Evolutionary conservation across 768 basidiomycete genomes (phyloP).

Genomic region (Auriscalpium vulgare): DNA sequence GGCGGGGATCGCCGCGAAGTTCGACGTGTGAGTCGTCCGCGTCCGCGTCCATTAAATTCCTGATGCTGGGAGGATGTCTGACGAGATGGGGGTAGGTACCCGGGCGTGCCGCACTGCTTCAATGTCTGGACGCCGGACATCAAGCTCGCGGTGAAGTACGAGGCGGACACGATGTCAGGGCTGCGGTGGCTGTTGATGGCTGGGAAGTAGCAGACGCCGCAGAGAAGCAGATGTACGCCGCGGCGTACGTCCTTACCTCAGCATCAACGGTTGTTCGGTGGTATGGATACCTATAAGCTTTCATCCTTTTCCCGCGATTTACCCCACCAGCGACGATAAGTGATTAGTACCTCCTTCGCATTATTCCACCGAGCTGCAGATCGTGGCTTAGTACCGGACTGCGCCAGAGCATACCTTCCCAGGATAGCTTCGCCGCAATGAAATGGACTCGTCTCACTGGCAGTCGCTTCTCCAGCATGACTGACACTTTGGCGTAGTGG

Average conservation of each 20-base stretch:
- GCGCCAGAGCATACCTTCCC: slow-evolving; percentile 17
- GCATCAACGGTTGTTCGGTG: too few relatives aligned
- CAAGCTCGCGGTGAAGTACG: not conserved
- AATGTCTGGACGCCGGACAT: not conserved
- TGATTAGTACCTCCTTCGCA: slow-evolving; percentile 10
- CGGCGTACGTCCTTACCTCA: too few relatives aligned
- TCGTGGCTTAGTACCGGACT: slow-evolving; percentile 5
- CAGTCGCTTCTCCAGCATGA: too few relatives aligned
- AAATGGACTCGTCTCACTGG: slow-evolving; percentile 10
- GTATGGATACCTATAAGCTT: too few relatives aligned
- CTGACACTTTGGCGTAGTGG: too few relatives aligned
- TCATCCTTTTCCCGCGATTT: too few relatives aligned
- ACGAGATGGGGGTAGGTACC: not conserved
- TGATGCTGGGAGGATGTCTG: not conserved
- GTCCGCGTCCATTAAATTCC: too few relatives aligned
- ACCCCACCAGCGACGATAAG: not conserved
- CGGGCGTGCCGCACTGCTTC: slow-evolving; percentile 5
- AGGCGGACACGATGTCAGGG: not conserved
- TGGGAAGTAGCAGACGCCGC: not conserved
- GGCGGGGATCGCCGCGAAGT: not conserved
- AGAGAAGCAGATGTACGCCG: too few relatives aligned
- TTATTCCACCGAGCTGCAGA: slow-evolving; percentile 1
- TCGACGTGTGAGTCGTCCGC: not conserved
- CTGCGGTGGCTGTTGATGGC: not conserved
- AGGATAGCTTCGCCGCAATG: slow-evolving; percentile 15